Evolutionary conservation across 2,329 filamentous ascomycete genomes (phyloP), one percentile per base, ranked within the genome.

Genomic region (Ramularia endophylla): DNA sequence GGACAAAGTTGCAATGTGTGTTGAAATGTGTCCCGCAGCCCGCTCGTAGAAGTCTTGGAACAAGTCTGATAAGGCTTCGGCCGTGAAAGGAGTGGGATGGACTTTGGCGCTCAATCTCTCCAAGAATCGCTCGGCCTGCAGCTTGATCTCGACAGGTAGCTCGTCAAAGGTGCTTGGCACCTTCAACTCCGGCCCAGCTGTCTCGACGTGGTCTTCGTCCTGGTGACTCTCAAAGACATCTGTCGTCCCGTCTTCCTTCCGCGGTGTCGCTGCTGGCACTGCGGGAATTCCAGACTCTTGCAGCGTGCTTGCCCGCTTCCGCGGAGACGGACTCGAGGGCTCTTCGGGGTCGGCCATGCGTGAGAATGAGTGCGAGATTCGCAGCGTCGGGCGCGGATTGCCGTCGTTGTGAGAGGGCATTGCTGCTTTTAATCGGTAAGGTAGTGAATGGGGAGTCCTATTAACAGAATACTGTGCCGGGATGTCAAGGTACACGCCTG

Each of bases 41-140:
- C 81, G 77, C 30, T 76, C 70, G 61, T 98, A 98, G 63, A 97
- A 98, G 43, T 94, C 87, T 65, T 98, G 92, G 61, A 97, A 97
- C 39, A 92, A 74, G n/a, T 78, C 75, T 7, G 88, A 84, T 12
- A 97, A 74, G 48, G 78, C 82, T 35, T 94, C 87, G 58, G 94
- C 84, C 33, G 78, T 85, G 1, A 92, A 82, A 4, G 92, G 92
- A 4, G 80, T 81, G 2, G 85, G 78, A 57, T 95, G 85, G 22
- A 94, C 83, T 70, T 86, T 95, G 54, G 87, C 87, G 35, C 81
- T 85, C 18, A 98, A 70, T 5, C 87, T 90, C 47, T 95, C 87
- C 57, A 97, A 82, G 61, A 98, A 98, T 59, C 85, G 86, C 65
- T 97, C 90, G 15, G 85, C 87, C 60, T 95, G 69, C 63, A 87